Evolutionary conservation across 1,284 basidiomycete species (phyloP).

Genomic region (Sporisorium iseilematis-ciliati): DNA sequence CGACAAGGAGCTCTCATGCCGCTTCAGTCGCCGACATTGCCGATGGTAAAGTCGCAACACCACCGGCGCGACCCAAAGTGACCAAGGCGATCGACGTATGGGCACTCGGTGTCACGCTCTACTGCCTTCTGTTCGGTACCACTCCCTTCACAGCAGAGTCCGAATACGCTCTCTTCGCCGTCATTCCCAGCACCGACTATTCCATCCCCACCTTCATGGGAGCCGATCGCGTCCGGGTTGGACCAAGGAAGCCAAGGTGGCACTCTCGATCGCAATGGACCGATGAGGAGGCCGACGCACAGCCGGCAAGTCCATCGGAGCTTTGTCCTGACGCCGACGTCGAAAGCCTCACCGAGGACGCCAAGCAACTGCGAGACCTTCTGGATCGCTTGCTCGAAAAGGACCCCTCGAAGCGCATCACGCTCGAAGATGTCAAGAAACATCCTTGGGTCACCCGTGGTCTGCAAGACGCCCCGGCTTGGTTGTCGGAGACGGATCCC

Average conservation of each 20-base stretch:
- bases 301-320: conserved; percentile 36
- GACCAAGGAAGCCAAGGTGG: conserved; percentile 59
- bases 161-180: conserved; percentile 85
- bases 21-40: conserved; percentile 15
- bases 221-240: conserved; percentile 74
- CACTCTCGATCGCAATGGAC: conserved; percentile 45
- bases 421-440: conserved; percentile 85
- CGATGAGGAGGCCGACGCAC: conserved; percentile 57
- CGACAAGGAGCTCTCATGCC: not conserved
- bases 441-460: conserved; percentile 78
- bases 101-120: conserved; percentile 97
- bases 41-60: not conserved
- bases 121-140: conserved; percentile 89
- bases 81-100: conserved; percentile 98
- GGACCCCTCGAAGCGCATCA: conserved; percentile 82
- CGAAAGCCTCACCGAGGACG: conserved; percentile 50
- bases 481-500: conserved; percentile 82
- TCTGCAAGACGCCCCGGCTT: conserved; percentile 78
- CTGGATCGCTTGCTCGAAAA: conserved; percentile 85
- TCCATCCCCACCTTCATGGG: conserved; percentile 81
- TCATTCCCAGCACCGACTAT: conserved; percentile 86
- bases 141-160: conserved; percentile 78
- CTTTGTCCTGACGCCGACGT: conserved; percentile 33
- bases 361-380: conserved; percentile 75
- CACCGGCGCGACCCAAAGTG: conserved; percentile 70